Conservation (phyloP, 257 asterid genomes). For the Thymus quinquecostatus region DNA sequence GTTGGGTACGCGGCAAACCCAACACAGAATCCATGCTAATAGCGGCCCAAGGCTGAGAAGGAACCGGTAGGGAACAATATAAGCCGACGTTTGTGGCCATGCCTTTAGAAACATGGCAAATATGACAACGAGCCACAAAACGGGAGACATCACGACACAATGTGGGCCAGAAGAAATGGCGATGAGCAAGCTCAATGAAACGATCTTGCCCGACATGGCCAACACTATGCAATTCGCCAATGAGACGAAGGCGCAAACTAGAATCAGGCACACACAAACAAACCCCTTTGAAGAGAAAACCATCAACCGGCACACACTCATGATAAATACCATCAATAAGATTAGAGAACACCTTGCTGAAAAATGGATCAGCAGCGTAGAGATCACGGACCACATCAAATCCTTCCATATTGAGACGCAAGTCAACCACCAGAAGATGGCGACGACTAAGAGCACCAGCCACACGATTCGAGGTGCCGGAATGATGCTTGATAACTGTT, state of each 20-base stretch:
- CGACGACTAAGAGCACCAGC: not conserved
- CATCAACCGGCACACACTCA: not conserved
- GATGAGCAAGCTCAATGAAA: not conserved
- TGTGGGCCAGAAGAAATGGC: not conserved
- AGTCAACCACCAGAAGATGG: not conserved
- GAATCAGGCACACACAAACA: not conserved
- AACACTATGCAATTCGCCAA: not conserved
- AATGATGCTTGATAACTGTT: not conserved
- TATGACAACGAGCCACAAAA: not conserved
- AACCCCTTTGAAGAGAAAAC: not conserved
- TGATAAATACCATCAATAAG: rapidly evolving
- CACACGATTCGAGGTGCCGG: not conserved
- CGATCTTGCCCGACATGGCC: not conserved
- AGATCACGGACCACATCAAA: too few relatives aligned
- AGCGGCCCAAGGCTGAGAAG: not conserved
- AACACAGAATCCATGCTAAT: not conserved
- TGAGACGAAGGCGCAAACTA: not conserved
- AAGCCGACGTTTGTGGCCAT: not conserved
- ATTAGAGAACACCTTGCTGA: not conserved
- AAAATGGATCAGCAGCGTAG: not conserved
- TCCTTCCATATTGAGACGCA: not conserved
- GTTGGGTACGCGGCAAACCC: not conserved
- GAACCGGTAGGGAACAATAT: not conserved
- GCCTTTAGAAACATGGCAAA: not conserved
- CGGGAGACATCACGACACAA: not conserved